Evolutionary conservation across 2,329 filamentous ascomycete genomes (phyloP).

Genomic region (Colletotrichum graminicola): DNA sequence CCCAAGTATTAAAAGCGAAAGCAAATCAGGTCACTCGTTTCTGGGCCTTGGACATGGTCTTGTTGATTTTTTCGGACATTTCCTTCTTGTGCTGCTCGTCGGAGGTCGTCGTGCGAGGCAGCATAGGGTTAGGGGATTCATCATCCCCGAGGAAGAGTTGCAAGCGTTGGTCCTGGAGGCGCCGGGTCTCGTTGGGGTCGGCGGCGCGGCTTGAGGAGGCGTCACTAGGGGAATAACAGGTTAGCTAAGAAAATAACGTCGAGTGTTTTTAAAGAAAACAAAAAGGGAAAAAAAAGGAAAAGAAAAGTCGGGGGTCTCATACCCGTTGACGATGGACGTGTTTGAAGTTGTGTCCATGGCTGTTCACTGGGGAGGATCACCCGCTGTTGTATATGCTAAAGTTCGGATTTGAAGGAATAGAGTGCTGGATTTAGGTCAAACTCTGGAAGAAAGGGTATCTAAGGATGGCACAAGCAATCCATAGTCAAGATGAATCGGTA

Average conservation of each 20-base stretch:
- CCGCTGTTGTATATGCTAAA: not conserved
- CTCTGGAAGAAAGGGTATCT: not conserved
- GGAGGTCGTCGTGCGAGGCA: not conserved
- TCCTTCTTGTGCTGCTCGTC: not conserved
- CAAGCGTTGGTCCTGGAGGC: not conserved
- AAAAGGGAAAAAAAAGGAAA: no score
- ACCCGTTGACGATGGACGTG: constrained; percentile 4
- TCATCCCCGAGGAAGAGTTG: not conserved
- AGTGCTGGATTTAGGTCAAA: not conserved
- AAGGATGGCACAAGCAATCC: not conserved
- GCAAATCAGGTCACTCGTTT: not conserved
- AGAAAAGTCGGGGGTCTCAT: not conserved
- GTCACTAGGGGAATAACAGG: not conserved
- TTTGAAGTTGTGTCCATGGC: not conserved
- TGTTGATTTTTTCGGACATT: not conserved
- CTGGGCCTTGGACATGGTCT: not conserved
- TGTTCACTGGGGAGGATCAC: not conserved
- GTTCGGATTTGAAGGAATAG: no score
- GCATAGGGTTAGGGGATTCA: not conserved
- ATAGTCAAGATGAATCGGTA: not conserved
- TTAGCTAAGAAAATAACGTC: not conserved
- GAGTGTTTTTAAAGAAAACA: not conserved
- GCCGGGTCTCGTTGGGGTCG: not conserved
- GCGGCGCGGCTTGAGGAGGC: not conserved
- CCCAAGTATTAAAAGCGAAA: not conserved